Conservation (phyloP, 1,139 yeast species). For the Scheffersomyces quercinus region DNA sequence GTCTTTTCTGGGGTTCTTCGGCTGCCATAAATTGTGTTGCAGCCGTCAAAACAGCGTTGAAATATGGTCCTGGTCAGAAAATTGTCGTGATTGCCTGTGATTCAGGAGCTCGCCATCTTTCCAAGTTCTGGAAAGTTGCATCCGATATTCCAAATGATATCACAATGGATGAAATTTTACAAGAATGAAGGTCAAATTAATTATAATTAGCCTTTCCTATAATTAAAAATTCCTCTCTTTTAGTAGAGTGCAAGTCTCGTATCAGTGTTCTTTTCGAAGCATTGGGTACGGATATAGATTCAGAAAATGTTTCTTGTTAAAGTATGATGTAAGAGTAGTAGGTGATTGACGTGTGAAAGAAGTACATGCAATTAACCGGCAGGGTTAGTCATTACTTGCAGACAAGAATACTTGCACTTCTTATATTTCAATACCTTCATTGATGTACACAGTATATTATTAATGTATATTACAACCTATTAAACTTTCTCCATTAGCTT, state of each 20-base stretch:
- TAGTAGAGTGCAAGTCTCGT: too few species aligned
- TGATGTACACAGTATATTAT: background rate
- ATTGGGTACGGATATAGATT: background rate
- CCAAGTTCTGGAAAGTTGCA: constrained; percentile 89
- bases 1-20: constrained; percentile 87
- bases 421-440: background rate
- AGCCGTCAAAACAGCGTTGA: constrained; percentile 65
- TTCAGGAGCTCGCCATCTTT: constrained; percentile 83
- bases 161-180: constrained; percentile 31
- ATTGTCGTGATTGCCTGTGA: constrained; percentile 93
- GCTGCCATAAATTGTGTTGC: constrained; percentile 94
- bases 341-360: too few species aligned
- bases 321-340: too few species aligned
- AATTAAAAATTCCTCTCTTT: too few species aligned
- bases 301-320: too few species aligned
- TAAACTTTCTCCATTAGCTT: constrained; percentile 19
- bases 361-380: too few species aligned
- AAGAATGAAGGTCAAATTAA: background rate
- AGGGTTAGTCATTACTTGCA: too few species aligned
- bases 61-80: constrained; percentile 60
- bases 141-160: constrained; percentile 27
- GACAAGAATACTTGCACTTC: too few species aligned
- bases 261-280: background rate
- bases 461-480: background rate
- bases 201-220: background rate